A percentile compares a stretch with the other conserved stretches of the same genome.
phyloP scores from a whole-genome alignment of 345 rosid genomes.

The Luvunga scandens region DNA sequence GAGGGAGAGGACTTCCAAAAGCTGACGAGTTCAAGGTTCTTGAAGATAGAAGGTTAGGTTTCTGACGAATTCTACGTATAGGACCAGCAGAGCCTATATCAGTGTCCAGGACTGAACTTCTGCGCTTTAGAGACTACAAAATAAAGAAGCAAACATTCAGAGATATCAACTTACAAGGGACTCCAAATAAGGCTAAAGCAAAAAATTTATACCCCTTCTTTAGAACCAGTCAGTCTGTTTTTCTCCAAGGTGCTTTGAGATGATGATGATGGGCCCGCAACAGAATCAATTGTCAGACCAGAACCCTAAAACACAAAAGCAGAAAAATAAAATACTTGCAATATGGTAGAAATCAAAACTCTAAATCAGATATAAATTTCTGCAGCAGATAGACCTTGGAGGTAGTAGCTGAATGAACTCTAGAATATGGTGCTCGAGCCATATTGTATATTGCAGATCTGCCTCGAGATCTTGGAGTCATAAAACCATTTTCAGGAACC shows the following conservation, averaged over 20 bases:
- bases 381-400: slow-evolving; percentile 48
- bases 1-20: slow-evolving; percentile 30
- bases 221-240: slow-evolving; percentile 53
- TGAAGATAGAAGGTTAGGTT: slow-evolving; percentile 57
- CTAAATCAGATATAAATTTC: not conserved
- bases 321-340: slow-evolving; percentile 5
- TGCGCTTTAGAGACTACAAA: slow-evolving; percentile 68
- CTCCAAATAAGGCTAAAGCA: not conserved
- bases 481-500: slow-evolving; percentile 60
- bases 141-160: slow-evolving; percentile 11
- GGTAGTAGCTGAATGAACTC: slow-evolving; percentile 44
- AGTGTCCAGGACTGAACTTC: slow-evolving; percentile 75
- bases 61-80: slow-evolving; percentile 88
- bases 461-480: slow-evolving; percentile 76
- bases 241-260: slow-evolving; percentile 45
- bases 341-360: not conserved
- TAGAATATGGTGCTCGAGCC: slow-evolving; percentile 86
- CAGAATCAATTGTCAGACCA: slow-evolving; percentile 27
- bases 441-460: slow-evolving; percentile 88
- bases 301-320: slow-evolving; percentile 35
- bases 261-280: slow-evolving; percentile 38
- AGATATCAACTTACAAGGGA: not conserved
- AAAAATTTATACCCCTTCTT: slow-evolving; percentile 40
- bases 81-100: slow-evolving; percentile 79
- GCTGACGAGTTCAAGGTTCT: slow-evolving; percentile 41